Conservation (phyloP, 1,139 yeast species). For the Blastobotrys apis region DNA sequence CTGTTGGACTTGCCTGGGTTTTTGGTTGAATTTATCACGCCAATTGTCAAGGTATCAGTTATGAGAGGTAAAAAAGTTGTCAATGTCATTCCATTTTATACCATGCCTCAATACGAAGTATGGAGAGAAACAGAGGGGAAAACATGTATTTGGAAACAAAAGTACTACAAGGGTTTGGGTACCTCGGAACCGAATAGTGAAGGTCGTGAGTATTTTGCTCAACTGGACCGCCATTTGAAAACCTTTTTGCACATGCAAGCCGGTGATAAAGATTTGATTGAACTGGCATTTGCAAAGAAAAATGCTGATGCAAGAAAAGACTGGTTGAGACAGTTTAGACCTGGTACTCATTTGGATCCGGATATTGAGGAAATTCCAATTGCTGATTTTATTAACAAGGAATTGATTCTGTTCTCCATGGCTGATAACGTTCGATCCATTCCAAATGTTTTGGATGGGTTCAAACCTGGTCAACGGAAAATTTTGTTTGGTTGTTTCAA, state of each 20-base stretch:
- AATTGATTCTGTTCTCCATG: conserved; percentile 88
- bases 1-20: conserved; percentile 87
- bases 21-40: conserved; percentile 89
- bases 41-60: conserved; percentile 87
- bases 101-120: conserved; percentile 91
- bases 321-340: conserved; percentile 85
- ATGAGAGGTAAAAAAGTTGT: conserved; percentile 56
- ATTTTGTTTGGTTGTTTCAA: conserved; percentile 85
- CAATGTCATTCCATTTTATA: conserved; percentile 69
- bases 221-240: conserved; percentile 81
- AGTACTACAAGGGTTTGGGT: conserved; percentile 98
- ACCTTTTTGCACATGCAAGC: conserved; percentile 77
- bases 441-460: conserved; percentile 91
- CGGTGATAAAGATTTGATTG: conserved; percentile 77
- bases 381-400: conserved; percentile 91
- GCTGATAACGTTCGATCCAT: conserved; percentile 96
- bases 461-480: conserved; percentile 96
- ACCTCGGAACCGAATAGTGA: conserved; percentile 73
- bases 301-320: conserved; percentile 97
- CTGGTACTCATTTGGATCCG: conserved; percentile 94
- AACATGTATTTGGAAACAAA: conserved; percentile 79
- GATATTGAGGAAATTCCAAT: conserved; percentile 74
- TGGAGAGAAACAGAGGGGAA: conserved; percentile 89
- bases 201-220: conserved; percentile 84
- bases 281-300: conserved; percentile 89